Base-by-base conservation (phyloP, 441 rosid species). In the Aquilaria agallochum region DNA sequence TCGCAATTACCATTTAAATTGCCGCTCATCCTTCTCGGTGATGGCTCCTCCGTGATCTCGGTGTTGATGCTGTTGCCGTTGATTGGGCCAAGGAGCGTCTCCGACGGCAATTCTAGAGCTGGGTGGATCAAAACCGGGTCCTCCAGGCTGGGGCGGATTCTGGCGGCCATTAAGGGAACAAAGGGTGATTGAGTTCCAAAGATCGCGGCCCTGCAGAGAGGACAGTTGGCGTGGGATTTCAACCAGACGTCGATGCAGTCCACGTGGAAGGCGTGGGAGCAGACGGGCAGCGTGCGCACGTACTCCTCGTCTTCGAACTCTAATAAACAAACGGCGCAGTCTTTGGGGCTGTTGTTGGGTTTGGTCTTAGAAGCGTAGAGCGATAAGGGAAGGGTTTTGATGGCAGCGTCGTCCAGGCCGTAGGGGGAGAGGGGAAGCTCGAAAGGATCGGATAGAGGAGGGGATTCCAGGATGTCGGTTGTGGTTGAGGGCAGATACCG, bases 131-230 rank as follows among this genome's bases (percentile, higher is more conserved):
- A 76, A 53, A 79, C 44, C 31, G 76, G 55, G 5, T 81, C 95
- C 42, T 90, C 97, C 48, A 93, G 66, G 62, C 84, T 86, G 2
- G 97, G 97, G 53, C 96, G 82, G 58, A 90, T 85, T 53, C 97
- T 78, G 2, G 98, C 83, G 15, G 98, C 95, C 98, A 93, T 93
- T 12, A 93, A 47, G 0, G 98, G 96, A 2, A 81, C 68, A 48
- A 93, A 90, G 32, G 91, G 92, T 9, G 88, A 80, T 2, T 80
- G 70, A 20, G 81, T 62, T 4, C 77, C 75, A 59, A 86, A 79
- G 33, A 93, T 83, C 52, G 89, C 85, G 15, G 96, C 89, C 13
- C 93, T 81, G 68, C 93, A 87, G 45, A 87, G 69, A 1, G 93
- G 93, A 63, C 93, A 87, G 71, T 82, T 87, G 44, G 88, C 90